A percentile compares a stretch with the other conserved stretches of the same genome.
phyloP scores from a whole-genome alignment of 352 stramenopile species.

The Pythium inflatum region DNA sequence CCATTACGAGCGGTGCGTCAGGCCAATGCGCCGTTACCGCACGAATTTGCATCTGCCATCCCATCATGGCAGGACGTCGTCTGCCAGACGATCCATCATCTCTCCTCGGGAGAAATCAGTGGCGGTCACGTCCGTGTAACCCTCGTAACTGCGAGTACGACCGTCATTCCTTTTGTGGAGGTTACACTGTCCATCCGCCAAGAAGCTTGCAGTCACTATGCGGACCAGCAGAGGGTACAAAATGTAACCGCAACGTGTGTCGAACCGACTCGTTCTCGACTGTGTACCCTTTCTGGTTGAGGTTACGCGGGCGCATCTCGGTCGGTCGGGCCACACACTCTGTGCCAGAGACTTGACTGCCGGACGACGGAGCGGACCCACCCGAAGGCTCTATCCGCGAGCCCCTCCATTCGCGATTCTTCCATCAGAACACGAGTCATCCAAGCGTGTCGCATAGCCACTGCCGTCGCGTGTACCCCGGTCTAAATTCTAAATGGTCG shows the following conservation, averaged over 20 bases:
- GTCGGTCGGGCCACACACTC: constrained; percentile 1
- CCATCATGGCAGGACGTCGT: not conserved
- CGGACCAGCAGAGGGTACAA: too few relatives aligned
- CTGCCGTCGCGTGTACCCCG: not conserved
- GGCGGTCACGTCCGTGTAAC: not conserved
- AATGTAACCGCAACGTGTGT: not conserved
- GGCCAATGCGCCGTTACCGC: too few relatives aligned
- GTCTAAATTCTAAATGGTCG: constrained; percentile 16
- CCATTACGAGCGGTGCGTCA: too few relatives aligned
- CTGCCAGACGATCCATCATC: constrained; percentile 5
- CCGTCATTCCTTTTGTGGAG: constrained; percentile 6
- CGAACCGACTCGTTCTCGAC: too few relatives aligned
- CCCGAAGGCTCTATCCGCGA: not conserved
- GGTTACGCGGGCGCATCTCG: not conserved
- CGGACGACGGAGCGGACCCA: not conserved
- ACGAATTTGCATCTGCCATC: not conserved
- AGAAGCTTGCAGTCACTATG: too few relatives aligned
- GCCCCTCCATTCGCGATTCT: constrained; percentile 19
- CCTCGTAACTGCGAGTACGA: not conserved
- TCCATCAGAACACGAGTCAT: not conserved
- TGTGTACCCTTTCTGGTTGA: too few relatives aligned
- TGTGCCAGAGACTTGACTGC: not conserved
- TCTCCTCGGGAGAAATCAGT: not conserved
- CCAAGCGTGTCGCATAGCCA: too few relatives aligned
- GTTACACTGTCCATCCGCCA: too few relatives aligned